Conservation (phyloP, 768 basidiomycete species). For the Kwoniella botswanensis region DNA sequence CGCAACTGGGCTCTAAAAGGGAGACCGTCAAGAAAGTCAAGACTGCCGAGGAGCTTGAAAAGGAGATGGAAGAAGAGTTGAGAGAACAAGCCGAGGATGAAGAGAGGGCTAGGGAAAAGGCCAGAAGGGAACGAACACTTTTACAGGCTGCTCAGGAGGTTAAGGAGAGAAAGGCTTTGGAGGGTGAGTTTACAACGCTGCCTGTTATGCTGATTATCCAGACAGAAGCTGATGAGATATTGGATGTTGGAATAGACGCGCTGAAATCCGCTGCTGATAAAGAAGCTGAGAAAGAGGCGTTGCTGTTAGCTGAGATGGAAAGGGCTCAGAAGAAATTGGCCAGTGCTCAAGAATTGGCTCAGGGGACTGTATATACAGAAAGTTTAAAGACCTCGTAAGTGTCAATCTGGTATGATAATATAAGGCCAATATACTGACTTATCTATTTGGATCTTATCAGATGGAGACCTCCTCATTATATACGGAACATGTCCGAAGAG, state of each 20-base stretch:
- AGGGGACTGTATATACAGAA: constrained; percentile 89
- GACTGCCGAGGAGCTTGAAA: constrained; percentile 63
- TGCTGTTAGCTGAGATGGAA: constrained; percentile 83
- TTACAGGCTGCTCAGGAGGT: constrained; percentile 95
- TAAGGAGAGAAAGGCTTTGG: constrained; percentile 76
- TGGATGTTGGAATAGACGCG: constrained; percentile 65
- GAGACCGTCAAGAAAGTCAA: constrained; percentile 65
- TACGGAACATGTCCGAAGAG: constrained; percentile 72
- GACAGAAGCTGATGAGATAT: neutral
- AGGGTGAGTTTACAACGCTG: constrained; percentile 64
- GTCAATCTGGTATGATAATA: too few species aligned
- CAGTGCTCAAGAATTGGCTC: constrained; percentile 88
- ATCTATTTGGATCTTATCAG: constrained; percentile 59
- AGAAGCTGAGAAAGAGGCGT: constrained; percentile 83
- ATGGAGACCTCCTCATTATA: constrained; percentile 85
- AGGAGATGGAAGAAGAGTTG: constrained; percentile 61
- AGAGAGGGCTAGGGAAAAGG: constrained; percentile 73
- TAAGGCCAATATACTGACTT: neutral
- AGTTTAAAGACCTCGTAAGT: constrained; percentile 78
- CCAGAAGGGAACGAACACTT: constrained; percentile 82
- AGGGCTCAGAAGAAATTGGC: constrained; percentile 87
- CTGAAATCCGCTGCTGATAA: constrained; percentile 86
- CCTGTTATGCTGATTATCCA: neutral
- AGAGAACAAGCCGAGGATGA: constrained; percentile 81
- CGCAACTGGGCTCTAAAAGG: constrained; percentile 65